Percentiles rank a stretch among this genome's conserved stretches.
phyloP scores from a whole-genome alignment of 2,329 filamentous ascomycete genomes.

The Phialophora expanda region DNA sequence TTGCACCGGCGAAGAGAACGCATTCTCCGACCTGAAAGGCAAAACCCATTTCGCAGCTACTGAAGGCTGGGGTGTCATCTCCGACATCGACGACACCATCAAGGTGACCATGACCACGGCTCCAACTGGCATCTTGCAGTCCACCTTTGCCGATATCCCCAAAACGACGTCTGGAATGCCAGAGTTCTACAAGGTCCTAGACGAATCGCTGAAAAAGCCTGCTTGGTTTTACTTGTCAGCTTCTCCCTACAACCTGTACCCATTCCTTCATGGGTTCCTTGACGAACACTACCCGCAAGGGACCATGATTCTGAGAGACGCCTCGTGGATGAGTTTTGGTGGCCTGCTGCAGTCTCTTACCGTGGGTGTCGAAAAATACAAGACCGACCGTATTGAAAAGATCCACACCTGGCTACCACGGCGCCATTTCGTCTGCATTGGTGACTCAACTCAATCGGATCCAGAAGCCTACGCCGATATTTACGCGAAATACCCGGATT shows the following conservation, averaged over 20 bases:
- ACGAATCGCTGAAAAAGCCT: constrained; percentile 61
- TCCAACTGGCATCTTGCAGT: constrained; percentile 77
- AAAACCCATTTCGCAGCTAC: constrained; percentile 75
- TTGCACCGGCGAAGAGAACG: constrained; percentile 47
- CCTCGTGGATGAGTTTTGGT: constrained; percentile 81
- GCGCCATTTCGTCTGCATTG: constrained; percentile 80
- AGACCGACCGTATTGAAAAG: constrained; percentile 77
- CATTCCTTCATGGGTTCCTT: constrained; percentile 79
- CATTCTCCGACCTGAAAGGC: constrained; percentile 62
- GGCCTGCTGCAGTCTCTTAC: constrained; percentile 81
- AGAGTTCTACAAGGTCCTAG: constrained; percentile 74
- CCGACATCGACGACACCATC: constrained; percentile 94
- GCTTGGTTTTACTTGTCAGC: constrained; percentile 94
- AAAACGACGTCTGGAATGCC: constrained; percentile 79
- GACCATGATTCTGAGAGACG: constrained; percentile 82
- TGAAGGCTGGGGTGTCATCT: constrained; percentile 83
- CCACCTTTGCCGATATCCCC: constrained; percentile 80
- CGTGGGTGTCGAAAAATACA: constrained; percentile 78
- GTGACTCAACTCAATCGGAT: constrained; percentile 89
- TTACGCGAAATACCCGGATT: constrained; percentile 70
- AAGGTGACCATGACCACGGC: constrained; percentile 84
- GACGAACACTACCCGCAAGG: constrained; percentile 73
- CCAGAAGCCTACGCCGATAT: constrained; percentile 87
- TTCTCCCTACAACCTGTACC: constrained; percentile 92
- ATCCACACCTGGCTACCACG: constrained; percentile 79